Percentiles rank a stretch among this genome's conserved stretches.
These are phyloP conservation scores for Lasiosphaeris hirsuta DNA, from an alignment of 495 filamentous ascomycete species.

Conservation along the genomic window DNA sequence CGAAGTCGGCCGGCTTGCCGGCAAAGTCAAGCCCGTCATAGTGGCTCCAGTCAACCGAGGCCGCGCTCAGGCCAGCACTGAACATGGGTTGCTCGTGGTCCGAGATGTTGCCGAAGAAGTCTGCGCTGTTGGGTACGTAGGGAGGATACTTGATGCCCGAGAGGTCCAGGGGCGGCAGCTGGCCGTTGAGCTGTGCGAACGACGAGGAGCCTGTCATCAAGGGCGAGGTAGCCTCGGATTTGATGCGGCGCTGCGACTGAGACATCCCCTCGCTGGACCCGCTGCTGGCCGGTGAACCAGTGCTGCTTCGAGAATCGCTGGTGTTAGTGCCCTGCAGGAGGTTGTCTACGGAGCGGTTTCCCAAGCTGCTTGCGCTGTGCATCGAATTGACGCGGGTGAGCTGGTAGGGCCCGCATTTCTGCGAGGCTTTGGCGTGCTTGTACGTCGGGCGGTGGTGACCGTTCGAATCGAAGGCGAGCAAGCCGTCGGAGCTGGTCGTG, in stretches of 20 bases:
- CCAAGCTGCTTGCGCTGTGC: constrained; percentile 53
- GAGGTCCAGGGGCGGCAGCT: constrained; percentile 64
- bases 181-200: constrained; percentile 57
- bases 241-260: constrained; percentile 52
- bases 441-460: constrained; percentile 92
- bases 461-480: constrained; percentile 81
- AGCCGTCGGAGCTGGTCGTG: constrained; percentile 77
- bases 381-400: constrained; percentile 70
- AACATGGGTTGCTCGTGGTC: constrained; percentile 65
- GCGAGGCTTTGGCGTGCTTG: constrained; percentile 81
- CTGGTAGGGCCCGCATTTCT: constrained; percentile 82
- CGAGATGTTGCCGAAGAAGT: constrained; percentile 49
- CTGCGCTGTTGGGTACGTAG: constrained; percentile 51
- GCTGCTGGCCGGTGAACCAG: constrained; percentile 35
- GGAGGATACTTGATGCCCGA: constrained; percentile 51
- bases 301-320: constrained; percentile 29
- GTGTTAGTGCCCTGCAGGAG: constrained; percentile 39
- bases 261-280: constrained; percentile 22
- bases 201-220: constrained; percentile 53
- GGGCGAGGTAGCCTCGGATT: constrained; percentile 72
- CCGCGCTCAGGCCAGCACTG: constrained; percentile 60
- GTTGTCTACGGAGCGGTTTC: constrained; percentile 68
- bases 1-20: constrained; percentile 47
- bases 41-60: constrained; percentile 71
- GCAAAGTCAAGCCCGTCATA: constrained; percentile 60